Percentiles rank a stretch among this genome's conserved stretches.
Conservation (phyloP, 2,329 filamentous ascomycete genomes). For the Colletotrichum neosansevieriae region DNA sequence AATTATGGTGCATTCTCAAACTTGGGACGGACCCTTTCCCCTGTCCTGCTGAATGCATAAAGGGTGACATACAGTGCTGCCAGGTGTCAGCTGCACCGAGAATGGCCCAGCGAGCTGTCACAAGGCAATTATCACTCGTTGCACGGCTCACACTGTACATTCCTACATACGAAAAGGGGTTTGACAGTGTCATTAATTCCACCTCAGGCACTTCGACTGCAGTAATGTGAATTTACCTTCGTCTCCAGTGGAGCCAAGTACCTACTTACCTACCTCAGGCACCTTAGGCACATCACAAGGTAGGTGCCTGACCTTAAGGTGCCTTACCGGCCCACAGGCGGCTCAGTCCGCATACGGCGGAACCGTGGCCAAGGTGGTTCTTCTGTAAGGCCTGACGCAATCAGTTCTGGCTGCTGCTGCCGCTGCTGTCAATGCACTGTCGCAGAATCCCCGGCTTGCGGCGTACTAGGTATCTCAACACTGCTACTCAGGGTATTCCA, state of each 20-base stretch:
- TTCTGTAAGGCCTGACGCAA: no score
- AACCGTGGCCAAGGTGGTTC: not conserved
- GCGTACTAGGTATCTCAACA: not conserved
- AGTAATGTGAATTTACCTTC: not conserved
- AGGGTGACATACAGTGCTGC: not conserved
- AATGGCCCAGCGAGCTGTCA: no score
- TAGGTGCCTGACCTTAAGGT: no score
- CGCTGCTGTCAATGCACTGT: conserved; percentile 28
- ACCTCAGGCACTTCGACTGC: not conserved
- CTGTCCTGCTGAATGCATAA: no score
- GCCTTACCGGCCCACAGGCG: conserved; percentile 17
- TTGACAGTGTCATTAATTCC: not conserved
- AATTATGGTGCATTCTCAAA: no score
- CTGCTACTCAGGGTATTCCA: not conserved
- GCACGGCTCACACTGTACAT: no score
- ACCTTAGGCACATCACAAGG: no score
- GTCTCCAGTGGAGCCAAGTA: not conserved
- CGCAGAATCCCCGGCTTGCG: conserved; percentile 5
- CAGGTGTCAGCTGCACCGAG: not conserved
- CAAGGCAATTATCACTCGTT: no score
- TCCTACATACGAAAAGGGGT: no score
- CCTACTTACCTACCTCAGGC: no score
- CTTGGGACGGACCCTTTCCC: no score
- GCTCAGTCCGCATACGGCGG: conserved; percentile 22
- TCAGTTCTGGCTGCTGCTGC: not conserved